Percentiles rank a stretch among this genome's conserved stretches.
These are phyloP conservation scores for Hyphochytrium catenoides DNA, from an alignment of 352 stramenopile species.

Conservation along the genomic window DNA sequence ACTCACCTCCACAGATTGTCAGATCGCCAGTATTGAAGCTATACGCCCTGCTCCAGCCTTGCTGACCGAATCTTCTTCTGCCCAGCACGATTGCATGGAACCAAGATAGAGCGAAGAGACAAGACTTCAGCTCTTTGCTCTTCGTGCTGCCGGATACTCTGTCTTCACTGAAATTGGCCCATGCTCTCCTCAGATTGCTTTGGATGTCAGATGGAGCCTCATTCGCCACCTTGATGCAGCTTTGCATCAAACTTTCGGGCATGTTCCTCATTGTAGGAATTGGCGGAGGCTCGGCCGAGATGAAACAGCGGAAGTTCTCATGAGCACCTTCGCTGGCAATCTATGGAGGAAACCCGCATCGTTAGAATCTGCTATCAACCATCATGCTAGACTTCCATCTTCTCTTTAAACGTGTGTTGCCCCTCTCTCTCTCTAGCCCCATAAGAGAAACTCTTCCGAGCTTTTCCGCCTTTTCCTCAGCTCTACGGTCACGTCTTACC, in stretches of 20 bases:
- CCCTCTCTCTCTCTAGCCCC: too few species aligned
- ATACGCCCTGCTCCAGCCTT: conserved; percentile 79
- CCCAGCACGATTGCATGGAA: conserved; percentile 86
- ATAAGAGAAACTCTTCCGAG: too few species aligned
- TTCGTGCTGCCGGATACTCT: conserved; percentile 60
- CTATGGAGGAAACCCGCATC: conserved; percentile 13
- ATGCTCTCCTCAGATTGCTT: conserved; percentile 75
- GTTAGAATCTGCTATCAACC: too few species aligned
- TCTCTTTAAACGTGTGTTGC: too few species aligned
- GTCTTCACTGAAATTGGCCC: conserved; percentile 79
- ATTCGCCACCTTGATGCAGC: conserved; percentile 85
- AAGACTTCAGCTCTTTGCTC: conserved; percentile 71
- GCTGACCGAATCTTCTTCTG: conserved; percentile 68
- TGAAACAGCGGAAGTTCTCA: conserved; percentile 83
- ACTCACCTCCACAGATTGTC: conserved; percentile 79
- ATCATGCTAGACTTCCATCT: too few species aligned
- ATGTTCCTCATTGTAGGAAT: conserved; percentile 82
- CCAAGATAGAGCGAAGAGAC: conserved; percentile 80
- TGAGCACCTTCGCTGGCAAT: conserved; percentile 62
- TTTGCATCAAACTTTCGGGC: conserved; percentile 82
- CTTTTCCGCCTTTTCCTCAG: background rate
- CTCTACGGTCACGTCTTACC: conserved; percentile 10
- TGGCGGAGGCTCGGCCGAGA: conserved; percentile 76
- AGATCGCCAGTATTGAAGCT: conserved; percentile 87
- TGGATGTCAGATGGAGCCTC: conserved; percentile 85